Evolutionary conservation across 1,284 basidiomycete species (phyloP).

Genomic region (Apiotrichum mycotoxinovorans): DNA sequence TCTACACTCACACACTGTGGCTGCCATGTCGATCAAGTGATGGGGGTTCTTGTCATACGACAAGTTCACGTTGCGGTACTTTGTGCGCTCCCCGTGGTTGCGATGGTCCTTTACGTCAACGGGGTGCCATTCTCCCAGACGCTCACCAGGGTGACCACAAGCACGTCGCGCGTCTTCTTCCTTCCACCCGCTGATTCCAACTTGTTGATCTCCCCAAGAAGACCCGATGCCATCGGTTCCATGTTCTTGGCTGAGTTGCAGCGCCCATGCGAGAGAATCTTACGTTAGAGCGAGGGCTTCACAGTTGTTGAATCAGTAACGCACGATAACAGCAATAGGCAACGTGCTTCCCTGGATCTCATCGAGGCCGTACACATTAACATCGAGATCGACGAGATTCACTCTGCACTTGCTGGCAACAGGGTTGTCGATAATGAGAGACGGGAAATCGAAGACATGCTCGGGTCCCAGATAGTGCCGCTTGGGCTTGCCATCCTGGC

Average conservation of each 20-base stretch:
- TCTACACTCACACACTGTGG: slow-evolving; percentile 43
- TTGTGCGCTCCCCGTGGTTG: slow-evolving; percentile 63
- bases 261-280: slow-evolving; percentile 42
- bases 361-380: slow-evolving; percentile 40
- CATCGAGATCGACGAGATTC: slow-evolving; percentile 33
- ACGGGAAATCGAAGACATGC: slow-evolving; percentile 30
- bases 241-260: slow-evolving; percentile 34
- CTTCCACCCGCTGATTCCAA: slow-evolving; percentile 10
- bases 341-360: slow-evolving; percentile 29
- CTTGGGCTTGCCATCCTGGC: neutral
- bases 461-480: slow-evolving; percentile 8
- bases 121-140: neutral
- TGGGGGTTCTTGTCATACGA: slow-evolving; percentile 61
- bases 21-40: slow-evolving; percentile 57
- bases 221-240: slow-evolving; percentile 33
- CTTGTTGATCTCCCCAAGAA: slow-evolving; percentile 28
- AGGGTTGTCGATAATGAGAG: slow-evolving; percentile 26
- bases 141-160: slow-evolving; percentile 47
- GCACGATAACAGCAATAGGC: slow-evolving; percentile 34
- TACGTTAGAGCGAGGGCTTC: neutral
- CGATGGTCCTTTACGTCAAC: too few species aligned
- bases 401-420: slow-evolving; percentile 12
- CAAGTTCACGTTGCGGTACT: slow-evolving; percentile 58
- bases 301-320: neutral
- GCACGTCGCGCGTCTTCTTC: slow-evolving; percentile 31